Percentiles rank a stretch among this genome's conserved stretches.
Conservation (phyloP, 306 rosid species). For the Ochetophila trinervis region DNA sequence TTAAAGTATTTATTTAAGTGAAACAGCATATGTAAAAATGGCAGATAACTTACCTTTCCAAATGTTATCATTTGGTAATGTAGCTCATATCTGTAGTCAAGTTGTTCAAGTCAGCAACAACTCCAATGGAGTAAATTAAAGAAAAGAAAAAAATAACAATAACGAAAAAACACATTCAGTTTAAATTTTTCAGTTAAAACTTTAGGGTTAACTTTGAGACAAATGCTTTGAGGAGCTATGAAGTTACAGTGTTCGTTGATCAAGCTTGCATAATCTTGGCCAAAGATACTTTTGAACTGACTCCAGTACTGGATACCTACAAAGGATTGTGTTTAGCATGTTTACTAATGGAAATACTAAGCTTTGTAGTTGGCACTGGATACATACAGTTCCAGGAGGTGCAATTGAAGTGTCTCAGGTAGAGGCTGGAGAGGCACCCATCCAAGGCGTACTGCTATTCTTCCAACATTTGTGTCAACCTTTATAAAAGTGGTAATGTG, state of each 20-base stretch:
- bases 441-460: conserved; percentile 96
- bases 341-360: conserved; percentile 7
- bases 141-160: background rate
- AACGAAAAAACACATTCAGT: background rate
- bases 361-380: conserved; percentile 8
- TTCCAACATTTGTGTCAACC: conserved; percentile 99
- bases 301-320: conserved; percentile 90
- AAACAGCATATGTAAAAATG: conserved; percentile 6
- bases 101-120: conserved; percentile 35
- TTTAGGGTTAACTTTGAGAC: background rate
- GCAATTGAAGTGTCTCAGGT: conserved; percentile 86
- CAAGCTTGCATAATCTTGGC: conserved; percentile 98
- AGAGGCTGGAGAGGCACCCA: conserved; percentile 98
- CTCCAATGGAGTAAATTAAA: conserved; percentile 11
- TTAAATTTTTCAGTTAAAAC: background rate
- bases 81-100: conserved; percentile 70
- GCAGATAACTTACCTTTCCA: conserved; percentile 63
- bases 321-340: conserved; percentile 32
- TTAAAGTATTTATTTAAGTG: conserved; percentile 2
- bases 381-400: conserved; percentile 83
- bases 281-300: conserved; percentile 89
- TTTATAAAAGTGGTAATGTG: conserved; percentile 28
- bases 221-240: conserved; percentile 19
- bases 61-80: conserved; percentile 98
- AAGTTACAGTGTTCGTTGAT: conserved; percentile 81